A percentile compares a stretch with the other conserved stretches of the same genome.
These are phyloP conservation scores for Trichocomaceae sp. DNA, from an alignment of 2,329 filamentous ascomycete species.

Conservation along the genomic window DNA sequence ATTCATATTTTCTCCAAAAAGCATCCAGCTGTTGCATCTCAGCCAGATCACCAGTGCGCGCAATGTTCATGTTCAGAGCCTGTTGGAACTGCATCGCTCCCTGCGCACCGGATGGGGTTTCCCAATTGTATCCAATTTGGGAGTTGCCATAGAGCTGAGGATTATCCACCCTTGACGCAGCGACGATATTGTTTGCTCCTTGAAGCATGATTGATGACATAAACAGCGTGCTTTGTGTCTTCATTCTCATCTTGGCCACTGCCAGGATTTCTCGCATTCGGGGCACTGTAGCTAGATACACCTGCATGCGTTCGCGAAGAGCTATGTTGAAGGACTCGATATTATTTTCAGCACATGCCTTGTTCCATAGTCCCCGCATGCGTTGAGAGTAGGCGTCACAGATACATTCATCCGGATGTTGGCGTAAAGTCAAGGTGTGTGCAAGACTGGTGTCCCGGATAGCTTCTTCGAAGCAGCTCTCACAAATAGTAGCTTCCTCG, in stretches of 20 bases:
- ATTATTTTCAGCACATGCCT: slow-evolving; percentile 7
- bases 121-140: slow-evolving; percentile 6
- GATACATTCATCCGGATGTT: slow-evolving; percentile 3
- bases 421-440: background rate
- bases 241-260: slow-evolving; percentile 7
- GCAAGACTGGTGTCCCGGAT: slow-evolving; percentile 4
- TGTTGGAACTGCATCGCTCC: slow-evolving; percentile 11
- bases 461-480: slow-evolving; percentile 11
- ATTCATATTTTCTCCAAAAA: slow-evolving; percentile 10
- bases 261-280: slow-evolving; percentile 11
- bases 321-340: slow-evolving; percentile 3
- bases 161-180: background rate
- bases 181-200: slow-evolving; percentile 6
- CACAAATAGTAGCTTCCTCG: slow-evolving; percentile 10
- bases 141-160: slow-evolving; percentile 3
- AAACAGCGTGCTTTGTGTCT: slow-evolving; percentile 5
- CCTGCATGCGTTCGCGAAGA: slow-evolving; percentile 3
- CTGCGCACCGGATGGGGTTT: slow-evolving; percentile 7
- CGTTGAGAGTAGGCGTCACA: slow-evolving; percentile 8
- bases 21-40: slow-evolving; percentile 9
- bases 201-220: slow-evolving; percentile 7
- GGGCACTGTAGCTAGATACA: slow-evolving; percentile 6
- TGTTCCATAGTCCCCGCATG: slow-evolving; percentile 9
- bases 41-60: slow-evolving; percentile 9
- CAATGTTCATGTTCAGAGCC: slow-evolving; percentile 7